phyloP scores from a whole-genome alignment of 2,329 filamentous ascomycete genomes.

The Pestalotiopsis sp. region DNA sequence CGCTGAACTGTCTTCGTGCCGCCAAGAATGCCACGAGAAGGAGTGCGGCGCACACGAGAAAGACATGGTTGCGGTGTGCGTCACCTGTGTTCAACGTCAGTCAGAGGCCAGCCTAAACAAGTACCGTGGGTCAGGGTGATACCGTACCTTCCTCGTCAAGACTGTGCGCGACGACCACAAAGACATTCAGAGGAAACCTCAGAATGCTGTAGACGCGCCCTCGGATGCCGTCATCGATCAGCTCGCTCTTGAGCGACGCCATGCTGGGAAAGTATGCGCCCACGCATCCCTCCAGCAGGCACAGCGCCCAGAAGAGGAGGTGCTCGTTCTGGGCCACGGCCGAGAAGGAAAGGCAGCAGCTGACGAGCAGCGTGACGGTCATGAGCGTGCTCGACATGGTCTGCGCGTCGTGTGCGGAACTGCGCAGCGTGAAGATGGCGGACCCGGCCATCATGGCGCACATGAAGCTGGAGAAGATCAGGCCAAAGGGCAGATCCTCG shows the following conservation, averaged over 20 bases:
- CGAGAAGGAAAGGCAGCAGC: slow-evolving; percentile 38
- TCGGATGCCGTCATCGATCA: slow-evolving; percentile 50
- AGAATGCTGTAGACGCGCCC: slow-evolving; percentile 60
- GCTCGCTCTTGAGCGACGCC: slow-evolving; percentile 51
- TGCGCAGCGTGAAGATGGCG: slow-evolving; percentile 25
- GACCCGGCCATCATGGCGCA: slow-evolving; percentile 30
- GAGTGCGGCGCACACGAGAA: slow-evolving; percentile 13
- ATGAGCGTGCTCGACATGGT: slow-evolving; percentile 32
- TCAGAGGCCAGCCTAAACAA: neutral
- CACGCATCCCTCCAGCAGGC: slow-evolving; percentile 55
- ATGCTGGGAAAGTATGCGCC: slow-evolving; percentile 59
- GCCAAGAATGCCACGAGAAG: slow-evolving; percentile 14
- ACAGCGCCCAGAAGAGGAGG: slow-evolving; percentile 54
- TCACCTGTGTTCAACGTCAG: slow-evolving; percentile 11
- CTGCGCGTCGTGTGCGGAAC: slow-evolving; percentile 20
- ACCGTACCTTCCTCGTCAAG: slow-evolving; percentile 45
- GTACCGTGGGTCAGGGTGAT: neutral
- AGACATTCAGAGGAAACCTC: slow-evolving; percentile 51
- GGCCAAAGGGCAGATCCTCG: slow-evolving; percentile 30
- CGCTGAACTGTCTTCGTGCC: slow-evolving; percentile 8
- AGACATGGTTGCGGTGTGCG: slow-evolving; percentile 17
- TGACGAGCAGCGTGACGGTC: slow-evolving; percentile 27
- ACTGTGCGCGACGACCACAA: slow-evolving; percentile 44
- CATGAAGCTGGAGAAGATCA: slow-evolving; percentile 34
- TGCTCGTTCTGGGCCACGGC: slow-evolving; percentile 39